Conservation (phyloP, 2,329 filamentous ascomycete species). For the Rutstroemia sp. region DNA sequence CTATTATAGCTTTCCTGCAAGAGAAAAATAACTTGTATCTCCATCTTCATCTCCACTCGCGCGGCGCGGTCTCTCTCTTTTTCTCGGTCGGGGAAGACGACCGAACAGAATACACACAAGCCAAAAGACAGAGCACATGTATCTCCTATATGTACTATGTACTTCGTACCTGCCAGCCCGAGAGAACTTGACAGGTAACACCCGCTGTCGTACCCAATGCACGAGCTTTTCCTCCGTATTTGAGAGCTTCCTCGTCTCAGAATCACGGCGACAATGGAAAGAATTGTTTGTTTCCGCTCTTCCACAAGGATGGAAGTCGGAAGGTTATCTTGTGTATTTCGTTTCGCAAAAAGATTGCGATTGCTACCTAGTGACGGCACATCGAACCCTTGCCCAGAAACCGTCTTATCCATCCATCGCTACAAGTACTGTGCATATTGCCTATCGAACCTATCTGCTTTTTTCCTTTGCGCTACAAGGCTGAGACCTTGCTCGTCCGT, state of each 20-base stretch:
- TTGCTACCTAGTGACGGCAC: neutral
- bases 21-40: neutral
- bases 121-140: neutral
- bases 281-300: neutral
- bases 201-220: constrained; percentile 3
- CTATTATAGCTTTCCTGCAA: constrained; percentile 2
- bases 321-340: neutral
- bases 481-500: too few species aligned
- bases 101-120: neutral
- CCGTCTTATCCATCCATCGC: too few species aligned
- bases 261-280: neutral
- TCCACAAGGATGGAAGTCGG: neutral
- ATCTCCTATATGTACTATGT: neutral
- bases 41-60: neutral
- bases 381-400: neutral
- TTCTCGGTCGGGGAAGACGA: neutral
- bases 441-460: too few species aligned
- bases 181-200: constrained; percentile 5
- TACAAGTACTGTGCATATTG: too few species aligned
- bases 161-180: neutral
- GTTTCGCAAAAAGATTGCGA: neutral
- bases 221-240: neutral
- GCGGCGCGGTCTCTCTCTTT: neutral
- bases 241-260: neutral
- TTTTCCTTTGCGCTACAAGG: too few species aligned